A percentile compares a stretch with the other conserved stretches of the same genome.
Evolutionary conservation across 768 basidiomycete genomes (phyloP).

Genomic region (Cystofilobasidium bisporidii): DNA sequence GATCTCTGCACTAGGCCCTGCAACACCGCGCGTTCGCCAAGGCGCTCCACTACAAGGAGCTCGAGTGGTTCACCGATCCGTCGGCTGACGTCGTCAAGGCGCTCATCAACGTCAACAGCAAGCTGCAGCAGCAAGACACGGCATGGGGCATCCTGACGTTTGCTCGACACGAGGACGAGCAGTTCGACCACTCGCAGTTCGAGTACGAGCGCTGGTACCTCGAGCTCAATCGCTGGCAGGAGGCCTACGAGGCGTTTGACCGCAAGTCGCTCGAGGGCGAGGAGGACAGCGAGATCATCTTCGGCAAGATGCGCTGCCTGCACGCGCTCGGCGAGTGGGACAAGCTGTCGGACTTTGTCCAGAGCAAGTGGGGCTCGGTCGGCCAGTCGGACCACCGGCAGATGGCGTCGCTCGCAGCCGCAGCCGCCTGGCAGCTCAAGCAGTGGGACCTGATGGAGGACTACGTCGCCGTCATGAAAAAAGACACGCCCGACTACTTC

Average conservation of each 20-base stretch:
- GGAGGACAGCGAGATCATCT: conserved; percentile 44
- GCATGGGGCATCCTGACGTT: conserved; percentile 92
- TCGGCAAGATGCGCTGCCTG: conserved; percentile 88
- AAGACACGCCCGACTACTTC: conserved; percentile 82
- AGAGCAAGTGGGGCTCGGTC: conserved; percentile 76
- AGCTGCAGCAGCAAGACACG: conserved; percentile 91
- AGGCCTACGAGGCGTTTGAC: conserved; percentile 70
- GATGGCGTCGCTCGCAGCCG: conserved; percentile 93
- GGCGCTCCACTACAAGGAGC: conserved; percentile 94
- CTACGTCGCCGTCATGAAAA: conserved; percentile 85
- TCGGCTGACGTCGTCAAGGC: conserved; percentile 85
- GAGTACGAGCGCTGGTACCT: conserved; percentile 95
- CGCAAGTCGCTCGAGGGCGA: conserved; percentile 51
- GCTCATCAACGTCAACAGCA: conserved; percentile 90
- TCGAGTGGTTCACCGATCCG: conserved; percentile 89
- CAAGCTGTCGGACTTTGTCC: conserved; percentile 69
- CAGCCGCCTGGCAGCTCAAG: conserved; percentile 89
- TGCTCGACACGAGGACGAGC: conserved; percentile 56
- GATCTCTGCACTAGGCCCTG: conserved; percentile 48
- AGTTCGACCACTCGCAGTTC: conserved; percentile 61
- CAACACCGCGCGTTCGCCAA: conserved; percentile 93
- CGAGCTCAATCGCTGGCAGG: conserved; percentile 89
- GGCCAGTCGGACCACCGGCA: conserved; percentile 64
- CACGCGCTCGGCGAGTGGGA: conserved; percentile 99
- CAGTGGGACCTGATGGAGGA: conserved; percentile 99